Percentiles rank a stretch among this genome's conserved stretches.
These are phyloP conservation scores for Ascochyta lentis DNA, from an alignment of 2,329 filamentous ascomycete species.

Conservation along the genomic window DNA sequence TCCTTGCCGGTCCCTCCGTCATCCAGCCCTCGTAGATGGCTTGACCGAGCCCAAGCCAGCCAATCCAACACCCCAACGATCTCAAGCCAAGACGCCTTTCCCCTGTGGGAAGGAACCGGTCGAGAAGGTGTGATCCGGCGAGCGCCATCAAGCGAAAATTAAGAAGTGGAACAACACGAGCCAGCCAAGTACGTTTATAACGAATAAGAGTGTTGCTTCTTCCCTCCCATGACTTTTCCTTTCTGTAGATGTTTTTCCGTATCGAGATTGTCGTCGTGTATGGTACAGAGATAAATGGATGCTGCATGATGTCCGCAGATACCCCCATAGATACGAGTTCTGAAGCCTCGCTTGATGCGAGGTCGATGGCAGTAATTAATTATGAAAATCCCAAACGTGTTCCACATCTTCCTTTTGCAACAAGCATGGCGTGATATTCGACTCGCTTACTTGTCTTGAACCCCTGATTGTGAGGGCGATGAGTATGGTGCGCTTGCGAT, in stretches of 20 bases:
- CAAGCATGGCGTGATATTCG: no score
- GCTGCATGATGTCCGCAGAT: slow-evolving; percentile 9
- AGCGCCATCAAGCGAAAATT: slow-evolving; percentile 4
- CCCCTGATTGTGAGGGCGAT: no score
- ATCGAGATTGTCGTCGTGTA: slow-evolving; percentile 12
- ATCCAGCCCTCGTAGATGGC: slow-evolving; percentile 47
- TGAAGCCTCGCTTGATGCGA: neutral
- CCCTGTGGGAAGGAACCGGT: neutral
- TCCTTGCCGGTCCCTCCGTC: slow-evolving; percentile 62
- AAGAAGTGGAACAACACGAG: neutral
- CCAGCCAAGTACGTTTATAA: slow-evolving; percentile 30
- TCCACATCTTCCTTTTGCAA: neutral
- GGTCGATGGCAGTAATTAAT: slow-evolving; percentile 10
- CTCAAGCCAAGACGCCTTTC: neutral
- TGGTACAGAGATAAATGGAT: slow-evolving; percentile 4
- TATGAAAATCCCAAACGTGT: neutral
- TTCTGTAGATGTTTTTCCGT: slow-evolving; percentile 20
- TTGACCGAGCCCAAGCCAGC: neutral
- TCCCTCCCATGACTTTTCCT: slow-evolving; percentile 29
- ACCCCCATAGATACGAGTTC: slow-evolving; percentile 10
- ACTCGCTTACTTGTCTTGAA: no score
- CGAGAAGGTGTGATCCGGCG: neutral
- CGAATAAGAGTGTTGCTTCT: slow-evolving; percentile 46
- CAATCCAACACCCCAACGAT: neutral
- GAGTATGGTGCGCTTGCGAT: no score